These are phyloP conservation scores for Saccharomyces hybrid DNA, from an alignment of 1,139 yeast species.

Conservation along the genomic window DNA sequence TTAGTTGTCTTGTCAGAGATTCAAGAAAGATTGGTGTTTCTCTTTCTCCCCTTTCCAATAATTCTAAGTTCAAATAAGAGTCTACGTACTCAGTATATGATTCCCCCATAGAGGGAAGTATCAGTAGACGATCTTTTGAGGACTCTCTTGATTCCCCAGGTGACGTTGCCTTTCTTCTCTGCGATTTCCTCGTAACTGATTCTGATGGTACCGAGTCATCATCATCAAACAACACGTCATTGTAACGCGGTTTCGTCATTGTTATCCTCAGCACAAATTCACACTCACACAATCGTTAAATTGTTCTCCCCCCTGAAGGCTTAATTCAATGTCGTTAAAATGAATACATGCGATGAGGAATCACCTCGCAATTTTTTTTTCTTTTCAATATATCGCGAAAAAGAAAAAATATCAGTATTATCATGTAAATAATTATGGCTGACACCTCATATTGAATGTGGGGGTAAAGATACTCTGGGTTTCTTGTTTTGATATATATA, in stretches of 20 bases:
- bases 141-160: background rate
- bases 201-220: background rate
- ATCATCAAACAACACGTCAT: background rate
- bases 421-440: background rate
- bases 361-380: background rate
- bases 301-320: background rate
- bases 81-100: conserved; percentile 11
- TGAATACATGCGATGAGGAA: background rate
- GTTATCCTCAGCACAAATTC: background rate
- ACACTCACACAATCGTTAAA: background rate
- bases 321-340: background rate
- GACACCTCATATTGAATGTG: background rate
- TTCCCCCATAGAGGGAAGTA: conserved; percentile 17
- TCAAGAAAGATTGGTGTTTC: conserved; percentile 20
- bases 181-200: background rate
- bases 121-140: background rate
- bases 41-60: conserved; percentile 21
- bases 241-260: background rate
- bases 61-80: conserved; percentile 12
- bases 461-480: background rate
- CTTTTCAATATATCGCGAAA: background rate
- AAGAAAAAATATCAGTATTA: background rate
- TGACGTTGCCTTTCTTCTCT: background rate
- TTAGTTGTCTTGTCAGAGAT: conserved; percentile 23
- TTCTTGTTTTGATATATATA: background rate